phyloP scores from a whole-genome alignment of 192 early-diverging fungal genomes.

The Rhizophagus prolifer region DNA sequence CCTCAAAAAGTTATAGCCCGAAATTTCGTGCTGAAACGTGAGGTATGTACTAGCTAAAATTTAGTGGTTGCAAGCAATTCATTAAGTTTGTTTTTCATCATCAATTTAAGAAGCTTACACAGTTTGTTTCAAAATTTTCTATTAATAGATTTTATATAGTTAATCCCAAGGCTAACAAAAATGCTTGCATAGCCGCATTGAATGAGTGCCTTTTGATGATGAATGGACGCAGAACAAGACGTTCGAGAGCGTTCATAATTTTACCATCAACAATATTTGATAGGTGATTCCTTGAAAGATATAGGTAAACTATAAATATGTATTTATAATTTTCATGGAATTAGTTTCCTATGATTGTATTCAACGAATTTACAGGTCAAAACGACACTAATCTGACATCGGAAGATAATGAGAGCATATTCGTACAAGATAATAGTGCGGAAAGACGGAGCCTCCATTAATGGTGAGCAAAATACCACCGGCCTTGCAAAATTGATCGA shows the following conservation, averaged over 20 bases:
- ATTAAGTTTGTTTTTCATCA: not conserved
- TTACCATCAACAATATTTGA: not conserved
- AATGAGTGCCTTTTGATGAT: not conserved
- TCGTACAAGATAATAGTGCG: constrained; percentile 4
- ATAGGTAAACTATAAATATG: not conserved
- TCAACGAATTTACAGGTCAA: not conserved
- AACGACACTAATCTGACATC: not conserved
- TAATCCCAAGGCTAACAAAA: constrained; percentile 16
- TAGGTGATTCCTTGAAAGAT: not conserved
- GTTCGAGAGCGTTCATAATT: constrained; percentile 17
- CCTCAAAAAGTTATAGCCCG: constrained; percentile 1
- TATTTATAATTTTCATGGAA: not conserved
- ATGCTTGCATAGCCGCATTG: not conserved
- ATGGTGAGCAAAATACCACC: not conserved
- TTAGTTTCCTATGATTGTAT: not conserved
- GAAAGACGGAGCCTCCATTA: not conserved
- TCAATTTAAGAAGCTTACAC: not conserved
- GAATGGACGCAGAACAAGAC: not conserved
- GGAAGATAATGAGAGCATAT: too few species aligned
- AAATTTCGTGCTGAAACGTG: constrained; percentile 11
- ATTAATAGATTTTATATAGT: constrained; percentile 25
- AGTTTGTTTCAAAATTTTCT: not conserved
- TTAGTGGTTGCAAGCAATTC: constrained; percentile 26
- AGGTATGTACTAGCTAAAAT: not conserved
- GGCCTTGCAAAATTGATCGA: not conserved